Evolutionary conservation across 2,329 filamentous ascomycete genomes (phyloP).

Genomic region (Drechslerella dactyloides): DNA sequence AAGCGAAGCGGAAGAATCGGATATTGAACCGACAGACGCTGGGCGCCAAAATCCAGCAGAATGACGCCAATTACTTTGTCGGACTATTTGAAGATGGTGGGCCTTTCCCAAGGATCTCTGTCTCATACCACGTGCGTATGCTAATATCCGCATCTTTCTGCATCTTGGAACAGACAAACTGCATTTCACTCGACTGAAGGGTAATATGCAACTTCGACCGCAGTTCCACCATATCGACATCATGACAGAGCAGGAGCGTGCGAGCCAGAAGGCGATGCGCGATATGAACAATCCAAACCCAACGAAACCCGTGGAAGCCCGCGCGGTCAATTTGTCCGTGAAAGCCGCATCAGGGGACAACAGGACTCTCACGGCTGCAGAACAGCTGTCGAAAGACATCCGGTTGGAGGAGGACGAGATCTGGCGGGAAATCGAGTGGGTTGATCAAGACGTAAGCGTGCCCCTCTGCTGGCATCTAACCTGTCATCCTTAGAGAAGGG

Average conservation of each 20-base stretch:
- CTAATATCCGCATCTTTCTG: too few relatives aligned
- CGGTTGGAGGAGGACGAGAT: constrained; percentile 78
- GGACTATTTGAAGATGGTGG: constrained; percentile 84
- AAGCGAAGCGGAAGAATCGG: constrained; percentile 72
- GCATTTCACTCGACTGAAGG: constrained; percentile 81
- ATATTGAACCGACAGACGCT: constrained; percentile 82
- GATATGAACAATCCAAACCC: constrained; percentile 60
- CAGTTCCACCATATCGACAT: constrained; percentile 95
- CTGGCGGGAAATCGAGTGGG: constrained; percentile 80
- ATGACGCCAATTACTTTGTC: constrained; percentile 84
- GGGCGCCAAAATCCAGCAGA: constrained; percentile 76
- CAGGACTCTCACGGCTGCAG: constrained; percentile 61
- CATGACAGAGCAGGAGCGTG: constrained; percentile 71
- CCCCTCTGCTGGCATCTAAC: not conserved
- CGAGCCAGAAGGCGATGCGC: constrained; percentile 58
- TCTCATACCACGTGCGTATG: constrained; percentile 3
- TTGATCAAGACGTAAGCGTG: constrained; percentile 71
- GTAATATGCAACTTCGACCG: constrained; percentile 85
- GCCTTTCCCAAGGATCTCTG: constrained; percentile 58
- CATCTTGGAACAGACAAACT: constrained; percentile 72
- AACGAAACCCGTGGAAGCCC: constrained; percentile 64
- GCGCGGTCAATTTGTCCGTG: constrained; percentile 84
- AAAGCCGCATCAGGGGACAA: constrained; percentile 71
- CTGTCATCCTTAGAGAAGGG: too few relatives aligned
- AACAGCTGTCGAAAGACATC: constrained; percentile 71